These are phyloP conservation scores for Colletotrichum nymphaeae DNA, from an alignment of 2,329 filamentous ascomycete genomes.

Conservation along the genomic window DNA sequence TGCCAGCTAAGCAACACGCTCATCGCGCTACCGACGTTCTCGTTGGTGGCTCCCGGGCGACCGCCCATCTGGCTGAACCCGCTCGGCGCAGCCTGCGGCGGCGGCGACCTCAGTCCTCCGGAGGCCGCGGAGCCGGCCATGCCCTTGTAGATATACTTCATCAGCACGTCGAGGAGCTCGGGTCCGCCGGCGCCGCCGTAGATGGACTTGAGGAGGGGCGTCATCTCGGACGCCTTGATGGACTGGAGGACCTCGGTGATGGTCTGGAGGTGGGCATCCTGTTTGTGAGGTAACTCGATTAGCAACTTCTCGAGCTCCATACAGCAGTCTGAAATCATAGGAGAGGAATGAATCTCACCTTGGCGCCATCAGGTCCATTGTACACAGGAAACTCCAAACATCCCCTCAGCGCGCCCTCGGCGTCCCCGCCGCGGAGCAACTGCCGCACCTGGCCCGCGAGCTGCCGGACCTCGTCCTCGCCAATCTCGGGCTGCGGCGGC, in stretches of 20 bases:
- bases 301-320: conserved; percentile 14
- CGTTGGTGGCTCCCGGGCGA: conserved; percentile 64
- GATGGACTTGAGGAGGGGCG: conserved; percentile 84
- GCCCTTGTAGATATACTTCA: conserved; percentile 98
- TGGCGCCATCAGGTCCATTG: conserved; percentile 66
- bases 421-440: conserved; percentile 86
- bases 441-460: conserved; percentile 87
- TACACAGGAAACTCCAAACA: conserved; percentile 90
- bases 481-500: conserved; percentile 79
- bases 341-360: conserved; percentile 52
- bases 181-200: conserved; percentile 82
- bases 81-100: conserved; percentile 74
- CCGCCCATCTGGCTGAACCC: conserved; percentile 81
- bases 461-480: conserved; percentile 81
- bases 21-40: conserved; percentile 88
- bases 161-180: conserved; percentile 90
- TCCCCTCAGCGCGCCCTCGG: conserved; percentile 85
- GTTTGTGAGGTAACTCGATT: conserved; percentile 37
- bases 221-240: conserved; percentile 97
- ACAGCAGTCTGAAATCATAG: no score
- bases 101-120: conserved; percentile 58
- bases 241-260: conserved; percentile 95
- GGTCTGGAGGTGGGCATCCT: conserved; percentile 89
- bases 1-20: conserved; percentile 98
- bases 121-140: conserved; percentile 69